These are phyloP conservation scores for Tolypocladium amazonense DNA, from an alignment of 2,329 filamentous ascomycete species.

Conservation along the genomic window DNA sequence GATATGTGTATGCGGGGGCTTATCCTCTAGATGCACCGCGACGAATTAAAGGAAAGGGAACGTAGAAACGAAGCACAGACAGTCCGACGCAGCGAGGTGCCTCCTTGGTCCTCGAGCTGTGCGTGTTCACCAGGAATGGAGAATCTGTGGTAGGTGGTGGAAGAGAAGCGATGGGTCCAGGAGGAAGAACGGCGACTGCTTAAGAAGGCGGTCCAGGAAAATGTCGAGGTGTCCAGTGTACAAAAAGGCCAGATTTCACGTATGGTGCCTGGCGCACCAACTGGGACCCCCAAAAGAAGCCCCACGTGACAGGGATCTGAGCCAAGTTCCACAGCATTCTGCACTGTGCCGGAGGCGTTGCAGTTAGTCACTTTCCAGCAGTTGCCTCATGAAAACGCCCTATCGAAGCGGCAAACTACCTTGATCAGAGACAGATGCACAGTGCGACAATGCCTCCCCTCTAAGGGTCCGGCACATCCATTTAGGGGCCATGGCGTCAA, in stretches of 20 bases:
- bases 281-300: neutral
- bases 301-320: conserved; percentile 19
- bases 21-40: conserved; percentile 6
- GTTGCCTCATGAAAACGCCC: neutral
- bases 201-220: conserved; percentile 25
- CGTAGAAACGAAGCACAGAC: conserved; percentile 13
- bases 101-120: conserved; percentile 16
- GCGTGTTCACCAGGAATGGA: conserved; percentile 17
- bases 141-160: conserved; percentile 15
- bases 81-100: conserved; percentile 15
- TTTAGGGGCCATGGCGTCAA: neutral
- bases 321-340: neutral
- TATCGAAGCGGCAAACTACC: neutral
- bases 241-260: conserved; percentile 41
- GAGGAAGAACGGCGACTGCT: conserved; percentile 19
- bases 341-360: conserved; percentile 8
- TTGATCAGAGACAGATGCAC: neutral
- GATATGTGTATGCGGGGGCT: conserved; percentile 10
- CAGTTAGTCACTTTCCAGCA: neutral
- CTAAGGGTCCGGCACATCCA: neutral
- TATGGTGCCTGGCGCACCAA: conserved; percentile 7
- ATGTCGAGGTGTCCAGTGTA: conserved; percentile 33
- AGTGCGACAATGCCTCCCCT: neutral
- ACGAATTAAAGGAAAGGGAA: conserved; percentile 9
- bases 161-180: conserved; percentile 16